phyloP scores from a whole-genome alignment of 352 stramenopile species.

The Phytophthora citrophthora region DNA sequence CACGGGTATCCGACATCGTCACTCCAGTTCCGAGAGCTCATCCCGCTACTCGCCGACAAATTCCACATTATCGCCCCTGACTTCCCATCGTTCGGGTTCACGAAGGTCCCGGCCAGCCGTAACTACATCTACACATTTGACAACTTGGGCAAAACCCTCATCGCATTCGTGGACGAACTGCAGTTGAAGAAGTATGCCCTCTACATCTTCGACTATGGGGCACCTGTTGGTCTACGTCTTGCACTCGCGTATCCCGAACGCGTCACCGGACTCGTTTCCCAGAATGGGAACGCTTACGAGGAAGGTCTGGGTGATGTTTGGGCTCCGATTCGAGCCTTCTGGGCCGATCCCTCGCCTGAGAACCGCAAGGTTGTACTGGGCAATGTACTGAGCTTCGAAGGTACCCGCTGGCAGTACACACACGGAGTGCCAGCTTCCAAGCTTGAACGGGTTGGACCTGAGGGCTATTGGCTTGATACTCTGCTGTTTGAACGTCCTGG shows the following conservation, averaged over 20 bases:
- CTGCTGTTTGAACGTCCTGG: neutral
- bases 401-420: slow-evolving; percentile 1
- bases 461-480: neutral
- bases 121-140: slow-evolving; percentile 1
- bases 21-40: neutral
- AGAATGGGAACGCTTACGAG: neutral
- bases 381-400: neutral
- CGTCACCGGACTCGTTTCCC: neutral
- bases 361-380: neutral
- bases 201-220: slow-evolving; percentile 1
- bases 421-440: neutral
- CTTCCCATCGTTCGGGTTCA: neutral
- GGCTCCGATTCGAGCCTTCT: neutral
- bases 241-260: neutral
- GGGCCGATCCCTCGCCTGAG: neutral
- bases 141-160: neutral
- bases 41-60: neutral
- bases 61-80: neutral
- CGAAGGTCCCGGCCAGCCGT: neutral
- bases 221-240: neutral
- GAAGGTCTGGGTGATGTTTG: neutral
- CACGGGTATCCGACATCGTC: slow-evolving; percentile 1
- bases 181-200: slow-evolving; percentile 1
- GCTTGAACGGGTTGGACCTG: neutral
- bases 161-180: neutral